Conservation (phyloP, 148 eudicot species). For the Arbutus unedo region DNA sequence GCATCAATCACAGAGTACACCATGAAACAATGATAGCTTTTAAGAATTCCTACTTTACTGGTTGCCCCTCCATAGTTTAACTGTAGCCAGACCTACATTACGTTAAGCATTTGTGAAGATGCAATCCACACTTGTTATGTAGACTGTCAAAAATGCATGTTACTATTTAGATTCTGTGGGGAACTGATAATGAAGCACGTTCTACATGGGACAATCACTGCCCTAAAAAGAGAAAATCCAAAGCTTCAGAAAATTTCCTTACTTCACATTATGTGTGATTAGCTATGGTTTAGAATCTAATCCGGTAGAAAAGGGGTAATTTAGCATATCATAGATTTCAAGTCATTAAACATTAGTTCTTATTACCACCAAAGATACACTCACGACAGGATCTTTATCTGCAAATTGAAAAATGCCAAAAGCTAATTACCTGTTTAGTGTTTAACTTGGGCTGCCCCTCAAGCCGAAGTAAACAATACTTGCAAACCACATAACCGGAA, state of each 20-base stretch:
- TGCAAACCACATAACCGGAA: conserved; percentile 33
- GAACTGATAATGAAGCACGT: not conserved
- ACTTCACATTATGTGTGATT: not conserved
- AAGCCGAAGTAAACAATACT: conserved; percentile 28
- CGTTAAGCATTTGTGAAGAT: not conserved
- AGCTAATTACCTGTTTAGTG: conserved; percentile 27
- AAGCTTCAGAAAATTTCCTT: not conserved
- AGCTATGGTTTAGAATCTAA: not conserved
- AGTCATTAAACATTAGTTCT: not conserved
- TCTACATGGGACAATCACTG: not conserved
- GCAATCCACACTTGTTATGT: not conserved
- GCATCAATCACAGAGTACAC: not conserved
- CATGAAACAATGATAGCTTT: not conserved
- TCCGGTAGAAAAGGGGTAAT: not conserved
- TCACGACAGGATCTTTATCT: not conserved
- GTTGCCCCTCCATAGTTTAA: not conserved
- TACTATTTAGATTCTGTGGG: not conserved
- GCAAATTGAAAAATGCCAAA: not conserved
- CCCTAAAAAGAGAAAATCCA: not conserved
- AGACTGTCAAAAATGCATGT: not conserved
- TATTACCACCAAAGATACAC: not conserved
- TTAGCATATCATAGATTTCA: not conserved
- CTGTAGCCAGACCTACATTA: not conserved
- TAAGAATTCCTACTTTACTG: not conserved
- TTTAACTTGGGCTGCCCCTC: conserved; percentile 35